These are phyloP conservation scores for Phytophthora hybrid DNA, from an alignment of 352 stramenopile species.

Conservation along the genomic window DNA sequence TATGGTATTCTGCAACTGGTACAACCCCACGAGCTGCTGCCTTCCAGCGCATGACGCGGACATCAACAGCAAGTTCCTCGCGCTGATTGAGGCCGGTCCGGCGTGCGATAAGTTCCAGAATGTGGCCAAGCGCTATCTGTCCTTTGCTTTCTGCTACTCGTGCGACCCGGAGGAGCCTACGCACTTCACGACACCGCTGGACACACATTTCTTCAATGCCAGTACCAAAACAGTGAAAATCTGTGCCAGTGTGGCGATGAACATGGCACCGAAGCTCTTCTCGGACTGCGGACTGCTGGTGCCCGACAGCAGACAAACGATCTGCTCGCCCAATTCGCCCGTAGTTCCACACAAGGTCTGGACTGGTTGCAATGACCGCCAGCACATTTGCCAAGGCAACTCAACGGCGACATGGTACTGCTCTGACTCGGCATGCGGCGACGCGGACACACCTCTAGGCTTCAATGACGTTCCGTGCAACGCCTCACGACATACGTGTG, in stretches of 20 bases:
- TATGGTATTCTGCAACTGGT: conserved; percentile 85
- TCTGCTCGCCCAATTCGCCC: conserved; percentile 70
- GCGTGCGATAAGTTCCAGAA: conserved; percentile 82
- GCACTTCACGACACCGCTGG: conserved; percentile 52
- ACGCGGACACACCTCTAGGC: conserved; percentile 50
- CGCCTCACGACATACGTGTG: conserved; percentile 57
- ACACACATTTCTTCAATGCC: conserved; percentile 66
- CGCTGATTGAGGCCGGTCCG: conserved; percentile 68
- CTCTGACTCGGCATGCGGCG: conserved; percentile 51
- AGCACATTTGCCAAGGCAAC: conserved; percentile 64
- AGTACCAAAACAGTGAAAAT: conserved; percentile 70
- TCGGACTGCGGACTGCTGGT: conserved; percentile 71
- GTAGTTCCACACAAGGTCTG: conserved; percentile 66
- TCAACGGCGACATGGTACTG: conserved; percentile 62
- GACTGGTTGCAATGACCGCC: conserved; percentile 59
- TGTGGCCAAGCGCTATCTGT: conserved; percentile 62
- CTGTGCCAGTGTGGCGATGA: conserved; percentile 56
- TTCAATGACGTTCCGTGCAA: conserved; percentile 78
- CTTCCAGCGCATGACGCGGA: conserved; percentile 72
- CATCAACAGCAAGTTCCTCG: conserved; percentile 64
- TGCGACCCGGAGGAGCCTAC: conserved; percentile 54
- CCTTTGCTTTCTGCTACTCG: conserved; percentile 52
- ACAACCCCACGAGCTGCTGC: conserved; percentile 67
- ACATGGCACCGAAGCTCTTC: conserved; percentile 61
- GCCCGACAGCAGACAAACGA: conserved; percentile 60